phyloP scores from a whole-genome alignment of 139 green algal genomes.

The Chlorella sp. region DNA sequence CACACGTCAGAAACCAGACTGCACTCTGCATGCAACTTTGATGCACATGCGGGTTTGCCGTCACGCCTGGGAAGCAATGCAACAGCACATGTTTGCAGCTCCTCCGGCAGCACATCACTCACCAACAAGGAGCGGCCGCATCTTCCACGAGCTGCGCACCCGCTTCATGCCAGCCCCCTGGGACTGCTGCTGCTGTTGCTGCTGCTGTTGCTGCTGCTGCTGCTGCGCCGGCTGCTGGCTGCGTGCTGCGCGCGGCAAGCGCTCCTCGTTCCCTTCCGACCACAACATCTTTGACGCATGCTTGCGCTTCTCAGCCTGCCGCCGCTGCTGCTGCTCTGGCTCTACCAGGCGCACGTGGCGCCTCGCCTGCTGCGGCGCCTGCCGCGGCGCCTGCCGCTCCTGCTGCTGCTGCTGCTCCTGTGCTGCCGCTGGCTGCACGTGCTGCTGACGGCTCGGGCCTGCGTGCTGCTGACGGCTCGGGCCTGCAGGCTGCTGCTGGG shows the following conservation, averaged over 20 bases:
- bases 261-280: not conserved
- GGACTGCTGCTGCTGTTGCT: not conserved
- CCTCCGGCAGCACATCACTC: not conserved
- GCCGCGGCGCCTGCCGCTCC: not conserved
- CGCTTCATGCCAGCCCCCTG: constrained; percentile 38
- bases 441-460: not conserved
- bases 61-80: too few species aligned
- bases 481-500: not conserved
- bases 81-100: not conserved
- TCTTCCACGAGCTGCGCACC: constrained; percentile 43
- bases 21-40: not conserved
- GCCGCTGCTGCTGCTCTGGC: not conserved
- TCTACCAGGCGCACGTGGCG: constrained; percentile 9
- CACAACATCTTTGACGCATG: not conserved
- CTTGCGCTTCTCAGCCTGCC: constrained; percentile 16
- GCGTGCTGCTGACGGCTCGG: not conserved
- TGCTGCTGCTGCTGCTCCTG: constrained; percentile 14
- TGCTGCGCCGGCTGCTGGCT: constrained; percentile 14
- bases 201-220: not conserved
- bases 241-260: not conserved
- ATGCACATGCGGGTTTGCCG: not conserved
- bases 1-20: not conserved
- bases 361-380: not conserved
- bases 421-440: not conserved
- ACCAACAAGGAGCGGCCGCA: constrained; percentile 44